Conservation (phyloP, 352 stramenopile genomes). For the Phytophthora hybrid region DNA sequence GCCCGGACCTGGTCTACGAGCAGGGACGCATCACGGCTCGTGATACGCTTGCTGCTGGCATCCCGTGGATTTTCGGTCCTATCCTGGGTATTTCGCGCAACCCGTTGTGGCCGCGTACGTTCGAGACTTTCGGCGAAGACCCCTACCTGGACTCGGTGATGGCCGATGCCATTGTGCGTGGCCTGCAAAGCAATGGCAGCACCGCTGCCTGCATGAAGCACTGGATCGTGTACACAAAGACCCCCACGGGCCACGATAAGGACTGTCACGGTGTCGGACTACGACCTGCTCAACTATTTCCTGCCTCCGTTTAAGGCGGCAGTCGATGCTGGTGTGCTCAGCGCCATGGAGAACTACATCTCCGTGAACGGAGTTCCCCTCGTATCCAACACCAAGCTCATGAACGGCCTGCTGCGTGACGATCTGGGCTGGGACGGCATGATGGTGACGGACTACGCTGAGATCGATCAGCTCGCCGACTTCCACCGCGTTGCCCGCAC, state of each 20-base stretch:
- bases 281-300: slow-evolving; percentile 78
- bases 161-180: slow-evolving; percentile 63
- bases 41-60: slow-evolving; percentile 82
- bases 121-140: slow-evolving; percentile 94
- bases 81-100: slow-evolving; percentile 81
- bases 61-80: slow-evolving; percentile 89
- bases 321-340: slow-evolving; percentile 71
- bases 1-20: slow-evolving; percentile 68
- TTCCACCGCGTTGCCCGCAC: slow-evolving; percentile 47
- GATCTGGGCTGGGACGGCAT: slow-evolving; percentile 83
- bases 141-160: slow-evolving; percentile 73
- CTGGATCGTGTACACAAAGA: slow-evolving; percentile 81
- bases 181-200: slow-evolving; percentile 64
- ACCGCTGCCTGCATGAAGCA: slow-evolving; percentile 88
- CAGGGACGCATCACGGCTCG: slow-evolving; percentile 31
- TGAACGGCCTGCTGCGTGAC: slow-evolving; percentile 61
- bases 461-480: slow-evolving; percentile 83
- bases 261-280: slow-evolving; percentile 67
- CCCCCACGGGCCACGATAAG: slow-evolving; percentile 77
- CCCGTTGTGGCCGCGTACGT: slow-evolving; percentile 82
- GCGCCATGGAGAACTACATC: slow-evolving; percentile 93
- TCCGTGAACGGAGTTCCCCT: slow-evolving; percentile 90
- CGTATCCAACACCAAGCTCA: slow-evolving; percentile 74
- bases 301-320: slow-evolving; percentile 70
- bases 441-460: slow-evolving; percentile 89